phyloP scores from a whole-genome alignment of 257 asterid species.

The Fraxinus excelsior region DNA sequence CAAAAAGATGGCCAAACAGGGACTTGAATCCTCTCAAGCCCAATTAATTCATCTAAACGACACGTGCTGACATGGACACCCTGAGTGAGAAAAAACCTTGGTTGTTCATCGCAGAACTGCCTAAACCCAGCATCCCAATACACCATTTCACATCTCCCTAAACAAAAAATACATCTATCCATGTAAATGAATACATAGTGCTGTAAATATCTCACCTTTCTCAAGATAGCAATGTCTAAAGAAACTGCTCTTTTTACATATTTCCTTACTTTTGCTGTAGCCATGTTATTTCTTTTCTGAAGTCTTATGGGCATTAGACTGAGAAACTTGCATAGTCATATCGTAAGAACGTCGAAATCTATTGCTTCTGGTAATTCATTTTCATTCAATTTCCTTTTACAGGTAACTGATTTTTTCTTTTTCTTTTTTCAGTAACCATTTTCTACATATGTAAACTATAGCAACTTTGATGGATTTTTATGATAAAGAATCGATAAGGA shows the following conservation, averaged over 20 bases:
- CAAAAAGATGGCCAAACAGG: no score
- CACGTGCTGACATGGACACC: no score
- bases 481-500: slow-evolving; percentile 38
- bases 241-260: slow-evolving; percentile 30
- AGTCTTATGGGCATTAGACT: slow-evolving; percentile 43
- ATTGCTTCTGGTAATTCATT: slow-evolving; percentile 25
- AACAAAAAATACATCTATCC: no score
- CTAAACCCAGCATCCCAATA: background rate
- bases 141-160: background rate
- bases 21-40: no score
- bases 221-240: slow-evolving; percentile 44
- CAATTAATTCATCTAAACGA: no score
- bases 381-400: slow-evolving; percentile 42
- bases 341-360: slow-evolving; percentile 39
- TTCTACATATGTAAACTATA: no score
- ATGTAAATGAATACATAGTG: background rate
- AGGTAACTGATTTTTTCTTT: slow-evolving; percentile 38
- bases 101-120: no score
- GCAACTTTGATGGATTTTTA: slow-evolving; percentile 26
- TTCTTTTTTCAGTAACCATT: no score
- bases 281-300: slow-evolving; percentile 68
- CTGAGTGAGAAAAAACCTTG: no score
- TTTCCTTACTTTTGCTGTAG: slow-evolving; percentile 39
- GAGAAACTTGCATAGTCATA: slow-evolving; percentile 37
- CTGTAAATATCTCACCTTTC: background rate